Evolutionary conservation across 2,329 filamentous ascomycete species (phyloP).

Genomic region (Talaromyces sp.): DNA sequence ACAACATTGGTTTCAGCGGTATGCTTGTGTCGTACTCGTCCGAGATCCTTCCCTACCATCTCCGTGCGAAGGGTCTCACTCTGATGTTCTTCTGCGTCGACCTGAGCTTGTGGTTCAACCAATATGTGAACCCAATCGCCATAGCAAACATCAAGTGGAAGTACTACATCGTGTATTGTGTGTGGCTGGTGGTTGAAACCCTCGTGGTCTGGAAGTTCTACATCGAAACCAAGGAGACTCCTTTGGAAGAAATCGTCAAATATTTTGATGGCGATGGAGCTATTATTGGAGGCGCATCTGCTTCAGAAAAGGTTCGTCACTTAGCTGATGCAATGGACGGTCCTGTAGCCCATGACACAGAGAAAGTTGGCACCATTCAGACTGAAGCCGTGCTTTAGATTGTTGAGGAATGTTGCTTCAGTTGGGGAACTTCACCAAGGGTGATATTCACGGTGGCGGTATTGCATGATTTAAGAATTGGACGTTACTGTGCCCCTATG

Average conservation of each 20-base stretch:
- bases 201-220: slow-evolving; percentile 27
- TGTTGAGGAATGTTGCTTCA: not conserved
- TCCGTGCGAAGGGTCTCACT: slow-evolving; percentile 37
- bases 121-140: slow-evolving; percentile 18
- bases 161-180: slow-evolving; percentile 23
- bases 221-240: slow-evolving; percentile 34
- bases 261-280: slow-evolving; percentile 20
- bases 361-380: slow-evolving; percentile 5
- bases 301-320: slow-evolving; percentile 3
- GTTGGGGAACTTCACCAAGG: not conserved
- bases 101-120: slow-evolving; percentile 29
- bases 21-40: slow-evolving; percentile 28
- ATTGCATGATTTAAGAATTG: not conserved
- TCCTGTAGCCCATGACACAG: not conserved
- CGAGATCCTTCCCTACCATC: slow-evolving; percentile 35
- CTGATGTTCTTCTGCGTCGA: slow-evolving; percentile 27
- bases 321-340: not conserved
- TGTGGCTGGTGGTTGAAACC: slow-evolving; percentile 29
- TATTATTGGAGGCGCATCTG: slow-evolving; percentile 8
- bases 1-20: slow-evolving; percentile 30
- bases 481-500: not conserved
- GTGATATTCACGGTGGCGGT: not conserved
- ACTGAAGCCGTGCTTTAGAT: not conserved
- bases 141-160: slow-evolving; percentile 10
- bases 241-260: slow-evolving; percentile 28